These are phyloP conservation scores for Trametes cingulata DNA, from an alignment of 768 basidiomycete species.

Conservation along the genomic window DNA sequence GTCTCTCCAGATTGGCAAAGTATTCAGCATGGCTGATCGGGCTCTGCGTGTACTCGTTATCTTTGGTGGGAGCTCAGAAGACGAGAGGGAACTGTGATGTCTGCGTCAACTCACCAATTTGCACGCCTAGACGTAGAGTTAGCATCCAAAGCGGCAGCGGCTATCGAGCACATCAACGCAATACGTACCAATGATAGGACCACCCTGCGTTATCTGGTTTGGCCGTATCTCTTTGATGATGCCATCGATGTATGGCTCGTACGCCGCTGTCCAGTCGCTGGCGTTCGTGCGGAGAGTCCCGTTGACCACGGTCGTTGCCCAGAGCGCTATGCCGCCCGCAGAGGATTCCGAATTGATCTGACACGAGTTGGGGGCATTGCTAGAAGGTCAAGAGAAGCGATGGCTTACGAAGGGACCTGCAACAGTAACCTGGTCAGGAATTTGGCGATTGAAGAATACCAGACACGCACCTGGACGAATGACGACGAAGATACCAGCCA, in stretches of 20 bases:
- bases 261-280: conserved; percentile 66
- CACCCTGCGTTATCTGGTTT: conserved; percentile 70
- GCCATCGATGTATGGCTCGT: conserved; percentile 70
- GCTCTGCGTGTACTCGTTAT: conserved; percentile 74
- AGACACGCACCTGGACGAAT: conserved; percentile 66
- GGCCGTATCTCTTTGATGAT: conserved; percentile 60
- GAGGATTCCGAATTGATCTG: conserved; percentile 84
- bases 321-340: conserved; percentile 70
- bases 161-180: neutral
- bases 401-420: conserved; percentile 32
- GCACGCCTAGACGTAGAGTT: no score
- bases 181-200: conserved; percentile 68
- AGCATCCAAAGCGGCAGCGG: neutral
- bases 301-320: conserved; percentile 68
- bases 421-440: no score
- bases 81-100: no score
- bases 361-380: no score
- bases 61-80: conserved; percentile 38
- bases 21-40: conserved; percentile 33
- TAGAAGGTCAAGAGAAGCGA: no score
- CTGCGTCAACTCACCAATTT: conserved; percentile 57
- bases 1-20: conserved; percentile 24
- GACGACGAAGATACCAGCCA: conserved; percentile 75
- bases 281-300: conserved; percentile 74
- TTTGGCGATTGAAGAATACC: neutral